These are phyloP conservation scores for Tubosaeta sp. DNA, from an alignment of 768 basidiomycete species.

Conservation along the genomic window DNA sequence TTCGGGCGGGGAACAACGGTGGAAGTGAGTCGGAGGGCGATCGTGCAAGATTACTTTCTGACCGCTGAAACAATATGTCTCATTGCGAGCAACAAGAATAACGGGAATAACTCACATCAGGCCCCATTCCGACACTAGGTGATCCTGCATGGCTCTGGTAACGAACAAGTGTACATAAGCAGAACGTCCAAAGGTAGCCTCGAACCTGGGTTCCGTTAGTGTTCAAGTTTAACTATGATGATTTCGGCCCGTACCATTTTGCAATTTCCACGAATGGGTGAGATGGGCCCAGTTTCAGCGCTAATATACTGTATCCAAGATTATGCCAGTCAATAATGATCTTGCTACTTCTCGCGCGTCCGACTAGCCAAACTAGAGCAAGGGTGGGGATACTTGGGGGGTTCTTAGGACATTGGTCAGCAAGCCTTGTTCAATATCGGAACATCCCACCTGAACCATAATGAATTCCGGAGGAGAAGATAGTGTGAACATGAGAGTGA, in stretches of 20 bases:
- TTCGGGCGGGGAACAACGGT: constrained; percentile 62
- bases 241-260: constrained; percentile 49
- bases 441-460: constrained; percentile 73
- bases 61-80: constrained; percentile 50
- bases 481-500: constrained; percentile 56
- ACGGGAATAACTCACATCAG: constrained; percentile 53
- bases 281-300: constrained; percentile 64
- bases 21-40: constrained; percentile 84
- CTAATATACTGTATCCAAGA: constrained; percentile 89
- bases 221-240: not conserved
- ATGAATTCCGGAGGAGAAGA: constrained; percentile 75
- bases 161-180: constrained; percentile 95
- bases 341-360: constrained; percentile 65
- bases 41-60: constrained; percentile 79
- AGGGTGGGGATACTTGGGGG: constrained; percentile 96
- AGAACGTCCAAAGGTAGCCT: constrained; percentile 67
- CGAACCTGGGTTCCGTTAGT: constrained; percentile 57
- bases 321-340: constrained; percentile 99
- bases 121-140: constrained; percentile 67
- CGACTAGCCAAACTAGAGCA: constrained; percentile 74
- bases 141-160: constrained; percentile 78
- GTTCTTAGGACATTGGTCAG: constrained; percentile 52
- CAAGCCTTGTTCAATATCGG: not conserved
- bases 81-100: not conserved
- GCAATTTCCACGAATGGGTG: constrained; percentile 74